A percentile compares a stretch with the other conserved stretches of the same genome.
These are phyloP conservation scores for Trichoderma koningii DNA, from an alignment of 2,329 filamentous ascomycete genomes.

Conservation along the genomic window DNA sequence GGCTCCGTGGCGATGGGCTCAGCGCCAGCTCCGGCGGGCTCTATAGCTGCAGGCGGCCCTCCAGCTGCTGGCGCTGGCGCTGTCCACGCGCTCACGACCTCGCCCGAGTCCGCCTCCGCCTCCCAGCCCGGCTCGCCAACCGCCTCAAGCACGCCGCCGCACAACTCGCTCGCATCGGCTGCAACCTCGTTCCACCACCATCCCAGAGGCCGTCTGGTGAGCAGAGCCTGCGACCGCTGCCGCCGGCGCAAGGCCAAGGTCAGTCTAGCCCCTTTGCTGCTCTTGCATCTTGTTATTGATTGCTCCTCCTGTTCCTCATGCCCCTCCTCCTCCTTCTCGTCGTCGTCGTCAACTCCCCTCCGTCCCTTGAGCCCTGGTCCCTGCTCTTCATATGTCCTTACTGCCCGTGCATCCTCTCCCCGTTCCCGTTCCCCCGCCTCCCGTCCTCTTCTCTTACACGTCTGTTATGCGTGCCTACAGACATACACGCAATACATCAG, in stretches of 20 bases:
- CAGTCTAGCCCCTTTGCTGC: conserved; percentile 11
- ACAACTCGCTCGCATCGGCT: conserved; percentile 5
- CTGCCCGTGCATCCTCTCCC: not conserved
- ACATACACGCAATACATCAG: not conserved
- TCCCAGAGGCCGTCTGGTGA: conserved; percentile 28
- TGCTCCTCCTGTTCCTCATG: not conserved
- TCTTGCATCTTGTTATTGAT: not conserved
- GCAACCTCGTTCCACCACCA: conserved; percentile 23
- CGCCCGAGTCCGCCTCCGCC: conserved; percentile 9
- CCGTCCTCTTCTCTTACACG: not conserved
- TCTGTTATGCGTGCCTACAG: not conserved
- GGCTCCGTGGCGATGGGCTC: not conserved
- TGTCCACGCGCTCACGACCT: conserved; percentile 8
- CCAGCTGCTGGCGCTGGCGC: not conserved
- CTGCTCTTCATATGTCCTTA: not conserved
- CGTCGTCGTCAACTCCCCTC: not conserved
- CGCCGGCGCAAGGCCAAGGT: conserved; percentile 44
- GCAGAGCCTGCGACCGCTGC: conserved; percentile 42
- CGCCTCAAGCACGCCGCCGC: conserved; percentile 19
- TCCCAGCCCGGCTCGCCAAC: conserved; percentile 21
- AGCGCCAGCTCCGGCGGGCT: not conserved
- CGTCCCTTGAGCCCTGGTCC: conserved; percentile 2
- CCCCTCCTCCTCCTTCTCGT: not conserved
- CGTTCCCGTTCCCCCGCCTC: not conserved
- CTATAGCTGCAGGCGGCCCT: not conserved